Conservation (phyloP, 2,329 filamentous ascomycete species). For the Colletotrichum falcatum region DNA sequence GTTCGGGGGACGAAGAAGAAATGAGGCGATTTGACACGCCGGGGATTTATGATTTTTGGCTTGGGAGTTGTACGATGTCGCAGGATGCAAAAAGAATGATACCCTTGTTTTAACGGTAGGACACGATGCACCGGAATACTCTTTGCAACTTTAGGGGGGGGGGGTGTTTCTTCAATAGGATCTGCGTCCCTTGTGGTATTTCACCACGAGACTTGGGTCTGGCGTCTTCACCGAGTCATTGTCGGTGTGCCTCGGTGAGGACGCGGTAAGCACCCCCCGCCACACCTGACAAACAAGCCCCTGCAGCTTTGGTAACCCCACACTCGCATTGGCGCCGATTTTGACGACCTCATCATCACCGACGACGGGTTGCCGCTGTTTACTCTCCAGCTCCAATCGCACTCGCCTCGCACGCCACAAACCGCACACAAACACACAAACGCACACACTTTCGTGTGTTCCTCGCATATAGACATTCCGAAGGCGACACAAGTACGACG, state of each 20-base stretch:
- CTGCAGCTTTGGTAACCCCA: constrained; percentile 33
- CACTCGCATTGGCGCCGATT: constrained; percentile 35
- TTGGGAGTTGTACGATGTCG: constrained; percentile 17
- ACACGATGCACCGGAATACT: not conserved
- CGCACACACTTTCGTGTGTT: no score
- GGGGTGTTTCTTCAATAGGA: not conserved
- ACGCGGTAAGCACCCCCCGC: not conserved
- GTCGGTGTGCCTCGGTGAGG: constrained; percentile 22
- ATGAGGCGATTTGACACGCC: constrained; percentile 11
- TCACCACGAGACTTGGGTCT: not conserved
- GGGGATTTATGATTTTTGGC: constrained; percentile 15
- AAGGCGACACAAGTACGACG: not conserved
- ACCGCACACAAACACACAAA: not conserved
- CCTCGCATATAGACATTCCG: not conserved
- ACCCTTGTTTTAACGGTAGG: constrained; percentile 43
- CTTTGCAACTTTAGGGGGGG: no score
- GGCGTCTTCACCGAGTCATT: not conserved
- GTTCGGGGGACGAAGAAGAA: constrained; percentile 70
- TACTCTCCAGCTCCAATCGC: not conserved
- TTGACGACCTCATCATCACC: constrained; percentile 20
- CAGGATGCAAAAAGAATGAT: constrained; percentile 46
- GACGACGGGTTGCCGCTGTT: constrained; percentile 5
- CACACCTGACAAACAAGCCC: constrained; percentile 7
- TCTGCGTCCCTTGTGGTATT: not conserved
- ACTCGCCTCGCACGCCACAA: constrained; percentile 7